phyloP scores from a whole-genome alignment of 306 rosid genomes.

The Ormosia semicastrata region DNA sequence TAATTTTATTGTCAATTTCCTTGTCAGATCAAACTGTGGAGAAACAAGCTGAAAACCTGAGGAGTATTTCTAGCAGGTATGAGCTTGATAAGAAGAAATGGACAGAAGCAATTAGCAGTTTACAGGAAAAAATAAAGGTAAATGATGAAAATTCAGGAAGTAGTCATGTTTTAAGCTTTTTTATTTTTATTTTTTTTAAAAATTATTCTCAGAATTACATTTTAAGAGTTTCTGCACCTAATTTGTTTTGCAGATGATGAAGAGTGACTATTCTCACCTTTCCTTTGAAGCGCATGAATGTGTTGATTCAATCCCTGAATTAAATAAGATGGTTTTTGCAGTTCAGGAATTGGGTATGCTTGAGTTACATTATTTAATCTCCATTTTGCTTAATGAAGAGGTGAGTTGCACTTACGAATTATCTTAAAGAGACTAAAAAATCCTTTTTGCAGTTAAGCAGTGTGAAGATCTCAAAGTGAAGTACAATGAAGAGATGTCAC shows the following conservation, averaged over 20 bases:
- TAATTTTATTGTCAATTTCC: constrained; percentile 27
- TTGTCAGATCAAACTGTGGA: constrained; percentile 66
- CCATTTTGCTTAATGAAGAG: constrained; percentile 4
- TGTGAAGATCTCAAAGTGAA: constrained; percentile 86
- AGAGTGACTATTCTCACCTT: constrained; percentile 58
- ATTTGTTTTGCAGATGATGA: constrained; percentile 68
- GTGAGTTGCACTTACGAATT: neutral
- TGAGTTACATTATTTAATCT: constrained; percentile 5
- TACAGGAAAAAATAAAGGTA: constrained; percentile 68
- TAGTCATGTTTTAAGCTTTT: neutral
- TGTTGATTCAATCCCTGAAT: constrained; percentile 79
- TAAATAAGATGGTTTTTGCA: constrained; percentile 82
- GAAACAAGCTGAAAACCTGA: constrained; percentile 70
- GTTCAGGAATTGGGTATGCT: constrained; percentile 75
- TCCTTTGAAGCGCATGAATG: constrained; percentile 79
- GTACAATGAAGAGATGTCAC: constrained; percentile 73
- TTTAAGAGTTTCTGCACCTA: neutral
- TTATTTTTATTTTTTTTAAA: neutral
- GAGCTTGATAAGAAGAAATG: constrained; percentile 69
- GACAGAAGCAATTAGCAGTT: constrained; percentile 54
- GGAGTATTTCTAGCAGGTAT: constrained; percentile 54
- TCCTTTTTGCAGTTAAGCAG: constrained; percentile 62
- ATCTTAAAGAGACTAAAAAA: constrained; percentile 21
- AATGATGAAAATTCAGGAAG: neutral
- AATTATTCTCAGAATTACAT: neutral